phyloP scores from a whole-genome alignment of 306 rosid genomes.

The Pyrus communis region DNA sequence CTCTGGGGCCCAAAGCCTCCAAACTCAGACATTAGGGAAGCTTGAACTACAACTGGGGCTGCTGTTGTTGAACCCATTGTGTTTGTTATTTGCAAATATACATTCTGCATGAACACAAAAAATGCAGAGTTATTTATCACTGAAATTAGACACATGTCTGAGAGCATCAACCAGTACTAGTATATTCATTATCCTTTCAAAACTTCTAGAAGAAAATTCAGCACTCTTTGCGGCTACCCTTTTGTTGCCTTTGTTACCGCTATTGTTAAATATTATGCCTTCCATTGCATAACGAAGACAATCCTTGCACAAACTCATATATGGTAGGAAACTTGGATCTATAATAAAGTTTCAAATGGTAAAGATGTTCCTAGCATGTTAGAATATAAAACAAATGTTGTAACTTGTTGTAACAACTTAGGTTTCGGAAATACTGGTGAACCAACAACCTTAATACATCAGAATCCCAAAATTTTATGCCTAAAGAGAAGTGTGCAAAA shows the following conservation, averaged over 20 bases:
- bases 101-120: slow-evolving; percentile 44
- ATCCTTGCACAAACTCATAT: not conserved
- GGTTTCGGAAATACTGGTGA: not conserved
- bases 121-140: not conserved
- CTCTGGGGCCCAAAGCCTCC: slow-evolving; percentile 61
- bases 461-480: not conserved
- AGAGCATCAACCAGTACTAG: not conserved
- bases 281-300: not conserved
- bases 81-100: slow-evolving; percentile 69
- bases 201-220: not conserved
- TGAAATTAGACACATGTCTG: not conserved
- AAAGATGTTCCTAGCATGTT: not conserved
- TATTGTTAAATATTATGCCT: not conserved
- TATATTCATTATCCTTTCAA: not conserved
- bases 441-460: not conserved
- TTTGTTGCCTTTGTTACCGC: not conserved
- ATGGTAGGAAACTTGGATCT: not conserved
- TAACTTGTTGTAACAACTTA: not conserved
- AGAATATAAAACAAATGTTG: not conserved
- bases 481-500: slow-evolving; percentile 6
- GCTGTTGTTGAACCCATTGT: slow-evolving; percentile 53
- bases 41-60: slow-evolving; percentile 61
- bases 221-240: not conserved
- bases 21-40: slow-evolving; percentile 42
- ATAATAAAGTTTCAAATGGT: not conserved